These are phyloP conservation scores for Leptodermis oblonga DNA, from an alignment of 257 asterid species.

Conservation along the genomic window DNA sequence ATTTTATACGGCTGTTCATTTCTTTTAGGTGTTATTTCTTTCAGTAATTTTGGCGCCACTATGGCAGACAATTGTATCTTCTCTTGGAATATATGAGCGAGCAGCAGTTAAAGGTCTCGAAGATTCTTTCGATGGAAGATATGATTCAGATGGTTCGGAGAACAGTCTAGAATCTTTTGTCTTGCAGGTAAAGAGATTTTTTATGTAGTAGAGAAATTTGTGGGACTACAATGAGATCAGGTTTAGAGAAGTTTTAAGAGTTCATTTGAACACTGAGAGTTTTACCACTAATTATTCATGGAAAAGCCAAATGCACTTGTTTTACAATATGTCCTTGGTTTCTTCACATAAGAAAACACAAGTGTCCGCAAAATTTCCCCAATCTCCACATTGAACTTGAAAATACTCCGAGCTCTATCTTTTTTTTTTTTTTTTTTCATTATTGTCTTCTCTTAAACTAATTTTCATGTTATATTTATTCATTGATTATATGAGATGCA, in stretches of 20 bases:
- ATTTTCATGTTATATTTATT: background rate
- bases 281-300: background rate
- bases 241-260: background rate
- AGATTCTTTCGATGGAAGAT: conserved; percentile 90
- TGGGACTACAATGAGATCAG: background rate
- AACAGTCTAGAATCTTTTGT: conserved; percentile 83
- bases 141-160: conserved; percentile 95
- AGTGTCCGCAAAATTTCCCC: background rate
- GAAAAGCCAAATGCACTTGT: background rate
- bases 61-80: conserved; percentile 87
- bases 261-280: background rate
- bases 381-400: background rate
- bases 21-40: conserved; percentile 21
- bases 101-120: conserved; percentile 74
- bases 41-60: conserved; percentile 82
- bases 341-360: background rate
- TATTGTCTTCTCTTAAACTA: background rate
- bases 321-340: background rate
- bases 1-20: conserved; percentile 11
- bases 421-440: background rate
- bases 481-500: background rate
- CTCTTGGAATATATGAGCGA: conserved; percentile 71
- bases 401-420: background rate
- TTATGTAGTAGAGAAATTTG: background rate
- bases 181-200: conserved; percentile 60